Conservation (phyloP, 129 eudicot species). For the Flaveria sonorensis region DNA sequence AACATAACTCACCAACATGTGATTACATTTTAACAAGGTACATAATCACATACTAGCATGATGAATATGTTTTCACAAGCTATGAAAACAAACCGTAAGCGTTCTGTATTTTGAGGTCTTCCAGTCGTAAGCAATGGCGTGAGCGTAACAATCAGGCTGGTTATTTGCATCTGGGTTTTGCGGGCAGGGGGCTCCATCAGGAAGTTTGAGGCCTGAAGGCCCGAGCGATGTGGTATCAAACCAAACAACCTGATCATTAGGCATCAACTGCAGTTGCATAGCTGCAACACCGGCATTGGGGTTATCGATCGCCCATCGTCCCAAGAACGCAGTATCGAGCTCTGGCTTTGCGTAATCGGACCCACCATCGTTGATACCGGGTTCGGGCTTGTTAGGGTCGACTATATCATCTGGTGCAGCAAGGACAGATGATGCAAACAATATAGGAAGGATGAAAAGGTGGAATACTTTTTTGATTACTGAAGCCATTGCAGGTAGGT, state of each 20-base stretch:
- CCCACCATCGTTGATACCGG: constrained; percentile 22
- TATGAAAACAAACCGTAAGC: constrained; percentile 44
- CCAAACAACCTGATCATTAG: constrained; percentile 61
- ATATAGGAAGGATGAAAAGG: constrained; percentile 21
- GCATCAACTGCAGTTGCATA: constrained; percentile 88
- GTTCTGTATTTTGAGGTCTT: constrained; percentile 44
- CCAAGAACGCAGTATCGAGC: constrained; percentile 30
- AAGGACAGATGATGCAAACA: constrained; percentile 16
- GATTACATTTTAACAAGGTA: no score
- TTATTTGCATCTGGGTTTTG: constrained; percentile 31
- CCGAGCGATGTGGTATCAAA: constrained; percentile 73
- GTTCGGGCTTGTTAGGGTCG: neutral
- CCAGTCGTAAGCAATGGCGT: constrained; percentile 64
- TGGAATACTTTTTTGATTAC: neutral
- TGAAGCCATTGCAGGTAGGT: constrained; percentile 7
- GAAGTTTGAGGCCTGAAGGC: constrained; percentile 39
- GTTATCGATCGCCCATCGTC: constrained; percentile 44
- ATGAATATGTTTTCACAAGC: neutral
- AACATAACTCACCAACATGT: neutral
- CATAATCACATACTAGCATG: neutral
- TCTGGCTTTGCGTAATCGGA: constrained; percentile 31
- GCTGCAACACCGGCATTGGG: constrained; percentile 68
- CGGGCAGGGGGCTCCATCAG: constrained; percentile 38
- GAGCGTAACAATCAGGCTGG: constrained; percentile 64
- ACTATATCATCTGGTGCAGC: neutral